Evolutionary conservation across 257 asterid species (phyloP).

Genomic region (Salvia splendens): DNA sequence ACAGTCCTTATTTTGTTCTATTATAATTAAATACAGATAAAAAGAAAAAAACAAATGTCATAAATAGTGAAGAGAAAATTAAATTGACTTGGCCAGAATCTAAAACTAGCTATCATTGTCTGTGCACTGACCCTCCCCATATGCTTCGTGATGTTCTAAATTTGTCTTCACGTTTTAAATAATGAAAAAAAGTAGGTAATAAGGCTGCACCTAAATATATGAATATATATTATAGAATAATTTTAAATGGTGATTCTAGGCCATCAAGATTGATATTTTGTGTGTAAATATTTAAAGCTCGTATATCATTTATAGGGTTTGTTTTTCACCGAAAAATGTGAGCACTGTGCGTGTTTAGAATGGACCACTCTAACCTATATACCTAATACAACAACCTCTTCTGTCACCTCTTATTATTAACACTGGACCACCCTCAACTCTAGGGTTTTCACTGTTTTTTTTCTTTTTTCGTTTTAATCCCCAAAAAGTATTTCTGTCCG

Average conservation of each 20-base stretch:
- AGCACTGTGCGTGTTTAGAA: not conserved
- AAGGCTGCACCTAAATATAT: conserved; percentile 22
- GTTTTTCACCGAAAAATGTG: not conserved
- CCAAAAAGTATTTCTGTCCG: not conserved
- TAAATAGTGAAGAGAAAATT: not conserved
- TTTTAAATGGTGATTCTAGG: conserved; percentile 18
- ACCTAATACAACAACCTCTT: conserved; percentile 26
- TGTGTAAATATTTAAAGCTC: not conserved
- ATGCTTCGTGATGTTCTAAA: conserved; percentile 11
- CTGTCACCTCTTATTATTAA: conserved; percentile 21
- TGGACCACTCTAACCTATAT: conserved; percentile 40
- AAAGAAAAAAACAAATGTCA: not conserved
- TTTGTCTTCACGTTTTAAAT: conserved; percentile 14
- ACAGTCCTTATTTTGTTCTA: too few species aligned
- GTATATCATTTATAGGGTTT: not conserved
- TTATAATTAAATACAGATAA: too few species aligned
- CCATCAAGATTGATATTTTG: not conserved
- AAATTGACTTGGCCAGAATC: conserved; percentile 15
- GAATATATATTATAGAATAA: not conserved
- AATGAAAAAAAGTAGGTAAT: not conserved
- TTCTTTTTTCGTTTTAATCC: not conserved
- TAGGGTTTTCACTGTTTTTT: conserved; percentile 28
- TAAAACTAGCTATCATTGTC: conserved; percentile 24
- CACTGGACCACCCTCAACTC: conserved; percentile 35
- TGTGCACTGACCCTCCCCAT: conserved; percentile 2